These are phyloP conservation scores for Lentinula sp. DNA, from an alignment of 768 basidiomycete genomes.

Conservation along the genomic window DNA sequence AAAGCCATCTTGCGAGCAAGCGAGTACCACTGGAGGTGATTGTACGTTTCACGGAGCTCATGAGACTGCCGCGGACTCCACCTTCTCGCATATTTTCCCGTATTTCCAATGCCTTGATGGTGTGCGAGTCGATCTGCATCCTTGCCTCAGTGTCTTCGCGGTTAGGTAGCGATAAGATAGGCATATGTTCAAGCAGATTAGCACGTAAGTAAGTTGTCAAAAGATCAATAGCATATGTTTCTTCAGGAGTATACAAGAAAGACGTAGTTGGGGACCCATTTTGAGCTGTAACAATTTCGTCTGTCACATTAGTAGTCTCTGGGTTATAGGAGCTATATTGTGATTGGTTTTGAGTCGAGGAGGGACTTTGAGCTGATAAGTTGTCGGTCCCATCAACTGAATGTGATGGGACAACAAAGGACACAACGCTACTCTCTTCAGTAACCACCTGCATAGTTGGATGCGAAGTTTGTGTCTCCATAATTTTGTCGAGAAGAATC, in stretches of 20 bases:
- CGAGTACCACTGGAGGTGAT: conserved; percentile 74
- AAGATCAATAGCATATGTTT: conserved; percentile 53
- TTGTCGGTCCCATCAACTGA: background rate
- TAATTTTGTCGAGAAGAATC: conserved; percentile 54
- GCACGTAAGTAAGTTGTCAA: conserved; percentile 59
- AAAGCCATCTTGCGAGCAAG: conserved; percentile 69
- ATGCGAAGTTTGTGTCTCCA: conserved; percentile 32
- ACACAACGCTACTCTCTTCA: conserved; percentile 52
- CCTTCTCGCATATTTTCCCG: conserved; percentile 71
- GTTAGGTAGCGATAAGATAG: conserved; percentile 48
- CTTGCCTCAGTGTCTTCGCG: conserved; percentile 48
- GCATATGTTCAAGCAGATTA: conserved; percentile 78
- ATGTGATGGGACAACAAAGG: conserved; percentile 15
- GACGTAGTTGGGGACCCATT: conserved; percentile 6
- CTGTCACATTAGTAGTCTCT: conserved; percentile 6
- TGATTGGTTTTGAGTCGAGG: background rate
- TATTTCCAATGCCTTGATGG: conserved; percentile 85
- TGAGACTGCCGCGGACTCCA: conserved; percentile 63
- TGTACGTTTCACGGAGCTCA: conserved; percentile 73
- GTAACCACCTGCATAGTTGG: conserved; percentile 42
- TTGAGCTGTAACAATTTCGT: conserved; percentile 14
- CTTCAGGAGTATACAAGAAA: conserved; percentile 29
- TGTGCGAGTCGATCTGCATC: conserved; percentile 91
- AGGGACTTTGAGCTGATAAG: background rate
- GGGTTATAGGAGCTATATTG: background rate